phyloP scores from a whole-genome alignment of 2,329 filamentous ascomycete genomes.

The Bimuria novae-zelandiae region DNA sequence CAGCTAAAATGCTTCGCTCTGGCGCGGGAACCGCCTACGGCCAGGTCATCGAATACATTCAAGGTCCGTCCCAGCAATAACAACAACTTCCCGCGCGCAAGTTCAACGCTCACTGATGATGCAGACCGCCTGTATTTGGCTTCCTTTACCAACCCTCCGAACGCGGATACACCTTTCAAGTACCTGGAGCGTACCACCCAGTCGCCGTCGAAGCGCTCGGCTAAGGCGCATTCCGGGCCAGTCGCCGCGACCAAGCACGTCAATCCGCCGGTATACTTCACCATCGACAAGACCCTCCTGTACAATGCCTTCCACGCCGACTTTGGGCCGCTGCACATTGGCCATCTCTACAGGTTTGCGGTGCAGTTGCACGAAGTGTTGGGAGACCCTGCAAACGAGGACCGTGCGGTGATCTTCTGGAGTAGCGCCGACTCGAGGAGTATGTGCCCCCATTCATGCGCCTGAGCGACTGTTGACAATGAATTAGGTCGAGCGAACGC shows the following conservation, averaged over 20 bases:
- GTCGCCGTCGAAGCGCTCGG: constrained; percentile 77
- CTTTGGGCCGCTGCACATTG: constrained; percentile 96
- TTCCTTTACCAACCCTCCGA: constrained; percentile 83
- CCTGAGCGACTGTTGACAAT: constrained; percentile 22
- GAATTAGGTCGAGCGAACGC: constrained; percentile 81
- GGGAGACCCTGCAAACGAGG: constrained; percentile 86
- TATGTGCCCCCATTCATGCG: constrained; percentile 52
- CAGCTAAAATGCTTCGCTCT: constrained; percentile 37
- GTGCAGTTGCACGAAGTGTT: constrained; percentile 95
- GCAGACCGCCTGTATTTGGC: constrained; percentile 93
- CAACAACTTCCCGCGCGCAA: constrained; percentile 26
- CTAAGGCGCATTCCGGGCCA: constrained; percentile 65
- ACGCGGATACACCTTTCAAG: constrained; percentile 81
- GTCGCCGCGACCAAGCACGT: constrained; percentile 58
- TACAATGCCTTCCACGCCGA: constrained; percentile 99
- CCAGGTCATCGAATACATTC: constrained; percentile 94
- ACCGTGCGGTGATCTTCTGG: constrained; percentile 93
- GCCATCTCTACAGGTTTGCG: constrained; percentile 94
- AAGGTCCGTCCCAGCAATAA: constrained; percentile 65
- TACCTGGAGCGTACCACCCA: constrained; percentile 69
- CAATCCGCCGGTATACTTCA: constrained; percentile 85
- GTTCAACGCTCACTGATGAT: constrained; percentile 13
- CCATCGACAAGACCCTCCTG: constrained; percentile 85
- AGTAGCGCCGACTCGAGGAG: constrained; percentile 89
- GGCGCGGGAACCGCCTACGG: constrained; percentile 64